These are phyloP conservation scores for Plasmodium reichenowi DNA, from an alignment of 169 alveolate species.

Conservation along the genomic window DNA sequence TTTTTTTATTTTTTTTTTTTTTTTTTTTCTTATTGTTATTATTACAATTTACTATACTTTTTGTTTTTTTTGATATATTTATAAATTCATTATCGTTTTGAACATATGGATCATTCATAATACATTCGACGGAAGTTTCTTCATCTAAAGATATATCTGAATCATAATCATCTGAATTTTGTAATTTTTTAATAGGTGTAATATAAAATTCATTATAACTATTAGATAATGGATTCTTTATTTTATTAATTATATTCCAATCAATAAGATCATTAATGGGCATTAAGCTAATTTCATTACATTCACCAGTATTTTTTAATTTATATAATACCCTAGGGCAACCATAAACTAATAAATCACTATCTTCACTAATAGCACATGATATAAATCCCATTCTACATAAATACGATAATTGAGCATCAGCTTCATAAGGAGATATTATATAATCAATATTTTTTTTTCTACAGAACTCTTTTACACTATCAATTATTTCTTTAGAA, in stretches of 20 bases:
- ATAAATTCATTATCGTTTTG: neutral
- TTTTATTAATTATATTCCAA: conserved; percentile 56
- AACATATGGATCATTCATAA: no score
- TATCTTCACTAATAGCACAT: conserved; percentile 93
- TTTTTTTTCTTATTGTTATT: neutral
- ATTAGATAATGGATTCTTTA: conserved; percentile 41
- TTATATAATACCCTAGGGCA: conserved; percentile 91
- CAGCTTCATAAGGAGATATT: conserved; percentile 99
- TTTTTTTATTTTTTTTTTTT: neutral
- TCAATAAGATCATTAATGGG: conserved; percentile 72
- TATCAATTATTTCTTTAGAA: conserved; percentile 82
- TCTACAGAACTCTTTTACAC: conserved; percentile 80
- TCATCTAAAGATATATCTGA: neutral
- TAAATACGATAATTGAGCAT: conserved; percentile 97
- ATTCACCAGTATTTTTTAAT: conserved; percentile 84
- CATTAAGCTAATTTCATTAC: conserved; percentile 78
- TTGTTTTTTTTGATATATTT: neutral
- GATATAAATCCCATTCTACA: conserved; percentile 92
- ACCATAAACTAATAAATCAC: conserved; percentile 96
- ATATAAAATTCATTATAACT: conserved; percentile 41
- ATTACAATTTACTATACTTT: neutral
- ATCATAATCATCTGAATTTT: neutral
- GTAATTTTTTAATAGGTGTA: conserved; percentile 30
- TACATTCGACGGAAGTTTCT: no score
- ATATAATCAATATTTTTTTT: conserved; percentile 87